Evolutionary conservation across 2,329 filamentous ascomycete genomes (phyloP), one percentile per base, ranked within the genome.

Genomic region (Pseudogymnoascus sp.): DNA sequence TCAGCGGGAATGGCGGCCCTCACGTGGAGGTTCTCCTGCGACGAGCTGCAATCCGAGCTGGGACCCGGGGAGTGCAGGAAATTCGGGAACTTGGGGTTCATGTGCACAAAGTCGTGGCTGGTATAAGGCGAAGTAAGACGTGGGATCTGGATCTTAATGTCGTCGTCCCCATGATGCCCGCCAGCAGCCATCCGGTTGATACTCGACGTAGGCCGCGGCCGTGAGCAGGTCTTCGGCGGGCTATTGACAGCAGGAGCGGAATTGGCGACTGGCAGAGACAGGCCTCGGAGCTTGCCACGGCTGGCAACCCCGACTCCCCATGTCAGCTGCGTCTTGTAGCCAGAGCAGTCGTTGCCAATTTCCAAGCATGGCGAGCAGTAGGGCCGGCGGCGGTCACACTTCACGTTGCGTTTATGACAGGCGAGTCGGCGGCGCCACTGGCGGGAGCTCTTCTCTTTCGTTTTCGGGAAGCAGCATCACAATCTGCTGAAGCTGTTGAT

Each of bases 251-350:
- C 74, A 1, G 80, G 76, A 21, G 81, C 74, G 13, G 82, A 81
- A 71, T 85, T 85, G 61, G 84, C 84, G 64, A 87, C 81, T 63
- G 84, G 84, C 62, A 96, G 79, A 62, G 92, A 92, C 67, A 97
- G 80, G 39, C 93, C 93, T 64, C 93, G 85, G 65, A 97, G 85
- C 79, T 97, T 97, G 72, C 93, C 93, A 70, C 93, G 87, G 76
- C 92, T 97, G 62, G 93, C 93, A 63, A 97, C 93, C 59, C 93
- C 93, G 57, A 97, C 90, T 41, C 92, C 92, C 93, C 93, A 97
- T 54, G 93, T 97, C 75, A 97, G 81, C 68, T 93, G 92, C 13
- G 93, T 97, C 78, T 95, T 95, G 80, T 97, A 97, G 63, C 93
- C 93, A 29, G 90, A 92, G 77, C 93, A 97, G 72, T 96, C 92